These are phyloP conservation scores for Saccharomycopsis fibuligera DNA, from an alignment of 805 yeast species.

Conservation along the genomic window DNA sequence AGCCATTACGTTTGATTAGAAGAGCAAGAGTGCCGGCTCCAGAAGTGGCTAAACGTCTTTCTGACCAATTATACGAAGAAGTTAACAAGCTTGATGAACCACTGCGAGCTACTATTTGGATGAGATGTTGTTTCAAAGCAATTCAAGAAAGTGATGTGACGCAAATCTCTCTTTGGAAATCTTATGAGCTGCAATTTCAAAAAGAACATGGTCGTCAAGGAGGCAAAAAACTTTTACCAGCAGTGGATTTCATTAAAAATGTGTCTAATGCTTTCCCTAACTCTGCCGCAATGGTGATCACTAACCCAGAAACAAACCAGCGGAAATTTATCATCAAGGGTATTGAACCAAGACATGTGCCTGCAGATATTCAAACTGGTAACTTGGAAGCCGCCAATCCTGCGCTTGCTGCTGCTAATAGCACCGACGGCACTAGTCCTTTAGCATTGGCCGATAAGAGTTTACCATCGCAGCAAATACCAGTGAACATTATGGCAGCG, in stretches of 20 bases:
- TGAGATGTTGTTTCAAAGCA: constrained; percentile 85
- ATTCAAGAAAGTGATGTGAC: constrained; percentile 77
- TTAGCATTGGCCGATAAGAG: background rate
- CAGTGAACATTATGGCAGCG: background rate
- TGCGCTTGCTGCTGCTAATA: too few relatives aligned
- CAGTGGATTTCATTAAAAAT: constrained; percentile 93
- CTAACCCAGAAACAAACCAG: constrained; percentile 51
- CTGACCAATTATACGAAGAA: constrained; percentile 48
- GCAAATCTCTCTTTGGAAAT: constrained; percentile 92
- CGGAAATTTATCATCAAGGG: constrained; percentile 91
- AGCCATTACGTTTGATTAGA: constrained; percentile 39
- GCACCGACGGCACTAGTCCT: background rate
- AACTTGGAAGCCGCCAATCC: constrained; percentile 1
- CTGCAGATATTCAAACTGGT: constrained; percentile 32
- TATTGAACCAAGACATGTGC: constrained; percentile 72
- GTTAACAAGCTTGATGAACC: constrained; percentile 74
- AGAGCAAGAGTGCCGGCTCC: constrained; percentile 65
- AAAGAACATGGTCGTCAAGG: constrained; percentile 46
- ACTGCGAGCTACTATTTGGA: constrained; percentile 87
- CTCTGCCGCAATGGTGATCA: constrained; percentile 90
- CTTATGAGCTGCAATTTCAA: constrained; percentile 84
- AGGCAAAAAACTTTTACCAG: constrained; percentile 64
- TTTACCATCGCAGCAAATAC: background rate
- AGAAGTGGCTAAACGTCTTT: constrained; percentile 53
- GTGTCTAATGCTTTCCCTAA: constrained; percentile 83